Evolutionary conservation across 352 stramenopile species (phyloP), one percentile per base, ranked within the genome.

Genomic region (Peronospora destructor): DNA sequence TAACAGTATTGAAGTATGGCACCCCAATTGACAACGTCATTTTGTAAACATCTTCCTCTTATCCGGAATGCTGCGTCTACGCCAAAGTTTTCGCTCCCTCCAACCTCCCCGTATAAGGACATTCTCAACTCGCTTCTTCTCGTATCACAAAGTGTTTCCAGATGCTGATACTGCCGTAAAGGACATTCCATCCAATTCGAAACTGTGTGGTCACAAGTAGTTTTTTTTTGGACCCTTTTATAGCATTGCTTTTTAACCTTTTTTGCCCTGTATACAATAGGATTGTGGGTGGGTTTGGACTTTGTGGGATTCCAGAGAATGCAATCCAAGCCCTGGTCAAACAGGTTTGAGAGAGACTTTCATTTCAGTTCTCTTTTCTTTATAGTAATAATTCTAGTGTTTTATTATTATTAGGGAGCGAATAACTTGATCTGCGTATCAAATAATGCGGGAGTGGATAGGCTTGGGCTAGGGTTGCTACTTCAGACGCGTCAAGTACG

Each of bases 381-480:
- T 26, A 4, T 26, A 26, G 23, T 26, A 3, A 26, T 26, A 26
- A 6, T 21, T 21, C 19, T 21, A 21, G 1, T 21, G n/a, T 21
- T 21, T 3, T 21, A 26, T 32, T 1, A 32, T 12, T 32, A 32
- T 32, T 32, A 90, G 64, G 88, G 88, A 12, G 62, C 83, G 4
- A 91, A 87, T 35, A 74, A 91, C 37, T 66, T 97, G 39, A 95
- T 80, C 10, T 92, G 81, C 57, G 85, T 97, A 14, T 96, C 85
- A 13, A 97, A 97, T 63, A 97, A 97, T 56, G 88, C 87, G 17
- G 94, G 95, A 33, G 86, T 97, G 8, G 95, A 98, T 61, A 81
- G 93, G 50, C 96, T 96, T 69, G 94, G 92, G 7, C 68, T 98
- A 23, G 94, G 95, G 16, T 66, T 94, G 45, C 64, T 98, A 17